Base-by-base conservation (phyloP, 1,284 basidiomycete genomes). In the Cryptococcus sp. region DNA sequence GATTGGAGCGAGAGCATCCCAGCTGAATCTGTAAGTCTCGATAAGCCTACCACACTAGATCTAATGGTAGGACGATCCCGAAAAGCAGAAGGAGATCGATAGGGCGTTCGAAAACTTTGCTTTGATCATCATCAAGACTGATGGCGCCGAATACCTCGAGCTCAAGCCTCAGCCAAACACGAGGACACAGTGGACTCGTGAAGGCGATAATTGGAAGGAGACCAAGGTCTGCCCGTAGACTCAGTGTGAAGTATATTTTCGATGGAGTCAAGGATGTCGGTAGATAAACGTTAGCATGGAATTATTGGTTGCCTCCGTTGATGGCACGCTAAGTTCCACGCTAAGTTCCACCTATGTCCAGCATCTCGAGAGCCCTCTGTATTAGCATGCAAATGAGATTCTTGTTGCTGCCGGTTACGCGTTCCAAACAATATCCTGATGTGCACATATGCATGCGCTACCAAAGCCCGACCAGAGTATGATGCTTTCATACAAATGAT, bases 131-230 rank as follows among this genome's bases (percentile, higher is more conserved):
- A 63, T 75, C 50, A 52, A 55, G 11, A 62, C 69, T 4, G 55
- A 61, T 13, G 60, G 50, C 2, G 67, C 68, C 36, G 73, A 75
- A 50, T 61, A 62, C 43, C 64, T 75, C 54, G 70, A 75, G 53
- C 67, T 76, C 22, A 66, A 66, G 42, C 52, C 60, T 4, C 55
- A 58, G 14, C 74, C 73, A 4, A 74, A 75, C 50, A 49, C 53
- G 21, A 52, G 71, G 4, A 67, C 63, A 7, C 62, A 63, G 45
- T 73, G 63, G 62, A 63, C 47, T 5, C 52, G 47, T 25, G 59
- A 60, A 34, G 61, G 59, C 3, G 10, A 41, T 9, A 48, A 52
- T 23, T 73, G 70, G 70, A 51, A 62, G 25, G 61, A 66, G 55
- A 48, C 50, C 43, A 55, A 63, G 36, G 62, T 72, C 39, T 41